These are phyloP conservation scores for Cercospora canescens DNA, from an alignment of 2,329 filamentous ascomycete genomes.

Conservation along the genomic window DNA sequence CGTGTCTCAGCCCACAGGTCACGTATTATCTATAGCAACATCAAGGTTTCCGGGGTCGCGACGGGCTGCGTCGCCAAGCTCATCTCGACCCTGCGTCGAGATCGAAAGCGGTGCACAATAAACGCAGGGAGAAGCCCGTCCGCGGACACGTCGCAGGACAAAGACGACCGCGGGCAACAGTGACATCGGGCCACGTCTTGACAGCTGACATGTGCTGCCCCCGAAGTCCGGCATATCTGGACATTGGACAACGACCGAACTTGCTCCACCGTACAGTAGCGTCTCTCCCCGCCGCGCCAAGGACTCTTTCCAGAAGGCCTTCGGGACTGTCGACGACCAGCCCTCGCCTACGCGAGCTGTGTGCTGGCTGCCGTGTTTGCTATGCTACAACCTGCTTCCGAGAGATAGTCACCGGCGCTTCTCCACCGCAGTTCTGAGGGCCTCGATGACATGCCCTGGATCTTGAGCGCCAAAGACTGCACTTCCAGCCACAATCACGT, in stretches of 20 bases:
- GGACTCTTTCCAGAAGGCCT: background rate
- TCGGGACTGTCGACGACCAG: background rate
- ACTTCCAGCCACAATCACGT: conserved; percentile 95
- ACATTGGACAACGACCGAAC: background rate
- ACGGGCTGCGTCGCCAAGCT: background rate
- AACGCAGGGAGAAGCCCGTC: background rate
- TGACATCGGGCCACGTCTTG: background rate
- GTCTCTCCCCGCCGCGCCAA: background rate
- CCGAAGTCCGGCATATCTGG: background rate
- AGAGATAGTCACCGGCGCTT: conserved; percentile 46
- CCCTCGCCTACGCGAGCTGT: background rate
- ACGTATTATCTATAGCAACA: conserved; percentile 7
- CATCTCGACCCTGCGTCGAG: conserved; percentile 20
- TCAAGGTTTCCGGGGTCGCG: conserved; percentile 9
- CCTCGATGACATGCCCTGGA: conserved; percentile 80
- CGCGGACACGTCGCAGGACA: background rate
- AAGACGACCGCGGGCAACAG: background rate
- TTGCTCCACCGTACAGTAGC: background rate
- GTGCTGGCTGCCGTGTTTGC: conserved; percentile 19
- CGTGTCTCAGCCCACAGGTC: background rate
- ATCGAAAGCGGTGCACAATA: background rate
- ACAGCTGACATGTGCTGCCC: background rate
- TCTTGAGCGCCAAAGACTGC: conserved; percentile 93
- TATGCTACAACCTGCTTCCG: conserved; percentile 22
- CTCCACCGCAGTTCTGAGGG: conserved; percentile 78